A percentile compares a stretch with the other conserved stretches of the same genome.
These are phyloP conservation scores for Chaetomiaceae sp. DNA, from an alignment of 2,329 filamentous ascomycete species.

Conservation along the genomic window DNA sequence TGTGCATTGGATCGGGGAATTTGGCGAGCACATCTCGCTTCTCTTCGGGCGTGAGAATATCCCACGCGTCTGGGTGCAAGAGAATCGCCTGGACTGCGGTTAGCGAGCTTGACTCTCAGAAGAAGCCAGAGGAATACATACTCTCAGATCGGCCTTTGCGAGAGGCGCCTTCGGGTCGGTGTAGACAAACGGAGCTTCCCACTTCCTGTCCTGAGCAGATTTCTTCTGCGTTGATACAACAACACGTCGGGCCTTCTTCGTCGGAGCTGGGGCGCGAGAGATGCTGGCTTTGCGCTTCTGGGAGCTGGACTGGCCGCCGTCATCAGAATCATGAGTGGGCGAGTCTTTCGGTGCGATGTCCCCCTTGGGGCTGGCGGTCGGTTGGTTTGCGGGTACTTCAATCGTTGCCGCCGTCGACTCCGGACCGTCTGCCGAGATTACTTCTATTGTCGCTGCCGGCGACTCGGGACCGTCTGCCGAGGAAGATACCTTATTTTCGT, in stretches of 20 bases:
- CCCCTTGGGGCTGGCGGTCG: not conserved
- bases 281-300: constrained; percentile 15
- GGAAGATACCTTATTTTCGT: not conserved
- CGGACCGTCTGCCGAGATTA: not conserved
- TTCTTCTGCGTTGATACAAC: constrained; percentile 18
- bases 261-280: constrained; percentile 1
- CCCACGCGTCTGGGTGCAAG: constrained; percentile 37
- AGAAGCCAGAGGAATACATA: not conserved
- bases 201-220: constrained; percentile 27
- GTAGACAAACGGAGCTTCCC: constrained; percentile 32
- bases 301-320: not conserved
- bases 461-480: not conserved
- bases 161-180: constrained; percentile 36
- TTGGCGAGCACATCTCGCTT: constrained; percentile 33
- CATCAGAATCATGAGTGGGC: not conserved
- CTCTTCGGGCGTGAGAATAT: constrained; percentile 33
- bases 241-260: constrained; percentile 18
- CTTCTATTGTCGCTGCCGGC: not conserved
- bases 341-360: not conserved
- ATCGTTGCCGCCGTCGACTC: not conserved
- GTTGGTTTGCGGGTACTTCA: not conserved
- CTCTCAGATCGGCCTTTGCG: constrained; percentile 27
- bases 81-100: constrained; percentile 32
- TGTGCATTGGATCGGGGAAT: constrained; percentile 34
- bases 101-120: not conserved